Evolutionary conservation across 2,329 filamentous ascomycete genomes (phyloP).

Genomic region (Diaporthe humulicola): DNA sequence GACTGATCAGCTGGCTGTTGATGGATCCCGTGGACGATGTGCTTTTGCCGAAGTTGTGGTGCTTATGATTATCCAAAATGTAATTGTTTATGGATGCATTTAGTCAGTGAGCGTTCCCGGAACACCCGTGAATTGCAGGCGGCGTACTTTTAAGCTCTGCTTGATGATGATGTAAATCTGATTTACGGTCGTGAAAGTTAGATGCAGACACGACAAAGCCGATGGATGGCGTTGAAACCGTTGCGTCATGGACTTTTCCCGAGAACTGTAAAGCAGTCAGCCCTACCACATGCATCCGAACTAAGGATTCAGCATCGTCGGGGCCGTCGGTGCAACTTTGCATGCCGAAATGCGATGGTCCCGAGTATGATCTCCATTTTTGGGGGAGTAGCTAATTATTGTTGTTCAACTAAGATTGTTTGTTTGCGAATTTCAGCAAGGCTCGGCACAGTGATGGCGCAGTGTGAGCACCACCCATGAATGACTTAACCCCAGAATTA

Average conservation of each 20-base stretch:
- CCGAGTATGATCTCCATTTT: background rate
- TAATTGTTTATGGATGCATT: background rate
- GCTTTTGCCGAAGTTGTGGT: background rate
- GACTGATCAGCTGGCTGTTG: background rate
- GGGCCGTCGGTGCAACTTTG: slow-evolving; percentile 19
- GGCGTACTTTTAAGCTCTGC: background rate
- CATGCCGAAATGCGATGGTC: background rate
- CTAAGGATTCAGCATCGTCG: background rate
- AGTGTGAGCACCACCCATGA: background rate
- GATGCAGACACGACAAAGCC: slow-evolving; percentile 22
- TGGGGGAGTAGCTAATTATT: too few relatives aligned
- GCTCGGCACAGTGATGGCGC: background rate
- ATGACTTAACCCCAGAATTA: background rate
- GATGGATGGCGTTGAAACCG: slow-evolving; percentile 31
- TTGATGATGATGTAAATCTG: slow-evolving; percentile 29
- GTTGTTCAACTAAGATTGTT: too few relatives aligned
- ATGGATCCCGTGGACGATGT: too few relatives aligned
- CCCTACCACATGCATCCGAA: background rate
- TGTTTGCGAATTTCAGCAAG: background rate
- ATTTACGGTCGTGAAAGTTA: background rate
- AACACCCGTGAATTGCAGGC: background rate
- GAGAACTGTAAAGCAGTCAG: slow-evolving; percentile 10
- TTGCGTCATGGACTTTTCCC: slow-evolving; percentile 36
- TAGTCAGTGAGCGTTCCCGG: too few relatives aligned
- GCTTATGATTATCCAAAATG: background rate